phyloP scores from a whole-genome alignment of 495 filamentous ascomycete species.

The Lasiosphaeria hispida region DNA sequence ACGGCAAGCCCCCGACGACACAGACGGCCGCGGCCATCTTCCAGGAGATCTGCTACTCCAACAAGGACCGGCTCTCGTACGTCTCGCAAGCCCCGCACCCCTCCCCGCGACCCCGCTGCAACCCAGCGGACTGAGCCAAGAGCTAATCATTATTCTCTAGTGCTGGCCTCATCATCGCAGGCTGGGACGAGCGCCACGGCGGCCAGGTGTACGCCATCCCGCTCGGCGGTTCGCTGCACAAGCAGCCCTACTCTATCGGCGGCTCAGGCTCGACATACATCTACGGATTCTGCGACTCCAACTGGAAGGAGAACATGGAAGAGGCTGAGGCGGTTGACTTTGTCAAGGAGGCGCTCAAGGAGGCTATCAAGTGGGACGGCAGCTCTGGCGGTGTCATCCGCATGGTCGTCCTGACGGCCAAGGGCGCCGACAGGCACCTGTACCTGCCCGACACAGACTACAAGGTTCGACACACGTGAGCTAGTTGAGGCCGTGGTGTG shows the following conservation, averaged over 20 bases:
- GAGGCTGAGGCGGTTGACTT: slow-evolving; percentile 91
- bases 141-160: slow-evolving; percentile 38
- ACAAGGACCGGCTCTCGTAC: slow-evolving; percentile 88
- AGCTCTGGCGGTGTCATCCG: slow-evolving; percentile 97
- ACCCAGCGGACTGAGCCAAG: slow-evolving; percentile 24
- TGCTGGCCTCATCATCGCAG: slow-evolving; percentile 95
- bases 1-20: slow-evolving; percentile 85
- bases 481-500: not conserved
- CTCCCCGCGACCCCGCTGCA: not conserved
- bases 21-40: slow-evolving; percentile 92
- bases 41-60: slow-evolving; percentile 95
- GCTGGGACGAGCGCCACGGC: slow-evolving; percentile 88
- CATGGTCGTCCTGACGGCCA: slow-evolving; percentile 87
- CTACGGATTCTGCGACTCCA: slow-evolving; percentile 94
- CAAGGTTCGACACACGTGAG: slow-evolving; percentile 46
- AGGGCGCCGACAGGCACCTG: slow-evolving; percentile 84
- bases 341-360: slow-evolving; percentile 82
- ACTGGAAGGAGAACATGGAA: slow-evolving; percentile 95
- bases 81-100: slow-evolving; percentile 6
- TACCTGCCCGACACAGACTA: slow-evolving; percentile 89
- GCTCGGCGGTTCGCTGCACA: slow-evolving; percentile 93
- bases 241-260: slow-evolving; percentile 92
- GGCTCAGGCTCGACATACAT: slow-evolving; percentile 98
- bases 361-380: slow-evolving; percentile 99
- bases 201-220: slow-evolving; percentile 98